phyloP scores from a whole-genome alignment of 108 stramenopile species.

The Pseudonitzschia multistriata region DNA sequence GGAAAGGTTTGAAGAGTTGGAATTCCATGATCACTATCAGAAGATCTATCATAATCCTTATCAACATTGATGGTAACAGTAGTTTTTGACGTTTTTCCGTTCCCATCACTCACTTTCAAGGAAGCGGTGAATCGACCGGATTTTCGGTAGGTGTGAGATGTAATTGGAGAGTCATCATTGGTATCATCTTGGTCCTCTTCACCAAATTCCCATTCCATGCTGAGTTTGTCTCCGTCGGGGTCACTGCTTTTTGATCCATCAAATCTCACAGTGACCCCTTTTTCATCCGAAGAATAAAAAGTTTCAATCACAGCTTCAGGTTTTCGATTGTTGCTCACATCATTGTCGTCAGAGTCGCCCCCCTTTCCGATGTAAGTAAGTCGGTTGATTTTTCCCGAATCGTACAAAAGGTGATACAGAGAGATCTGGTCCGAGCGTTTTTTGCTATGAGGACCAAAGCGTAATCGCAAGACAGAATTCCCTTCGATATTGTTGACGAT shows the following conservation, averaged over 20 bases:
- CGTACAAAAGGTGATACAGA: conserved; percentile 8
- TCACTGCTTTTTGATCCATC: conserved; percentile 36
- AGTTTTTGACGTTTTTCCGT: conserved; percentile 9
- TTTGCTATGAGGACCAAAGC: conserved; percentile 29
- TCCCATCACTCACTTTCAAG: conserved; percentile 26
- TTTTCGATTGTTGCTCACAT: conserved; percentile 20
- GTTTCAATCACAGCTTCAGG: conserved; percentile 18
- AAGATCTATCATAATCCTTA: background rate
- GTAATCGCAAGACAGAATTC: conserved; percentile 13
- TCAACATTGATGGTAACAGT: background rate
- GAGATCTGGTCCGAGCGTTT: conserved; percentile 21
- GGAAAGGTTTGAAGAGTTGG: background rate
- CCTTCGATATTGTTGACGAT: conserved; percentile 5
- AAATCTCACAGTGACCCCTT: conserved; percentile 20
- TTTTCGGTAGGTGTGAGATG: conserved; percentile 13
- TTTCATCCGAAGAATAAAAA: background rate
- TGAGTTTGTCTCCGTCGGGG: conserved; percentile 29
- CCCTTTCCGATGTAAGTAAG: conserved; percentile 14
- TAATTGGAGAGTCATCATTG: background rate
- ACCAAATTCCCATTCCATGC: conserved; percentile 31
- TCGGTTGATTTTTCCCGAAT: conserved; percentile 21
- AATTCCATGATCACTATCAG: background rate
- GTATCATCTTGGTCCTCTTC: conserved; percentile 15
- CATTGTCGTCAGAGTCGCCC: background rate
- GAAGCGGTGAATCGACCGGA: conserved; percentile 17